Conservation (phyloP, 306 rosid species). For the Carpinus viminea region DNA sequence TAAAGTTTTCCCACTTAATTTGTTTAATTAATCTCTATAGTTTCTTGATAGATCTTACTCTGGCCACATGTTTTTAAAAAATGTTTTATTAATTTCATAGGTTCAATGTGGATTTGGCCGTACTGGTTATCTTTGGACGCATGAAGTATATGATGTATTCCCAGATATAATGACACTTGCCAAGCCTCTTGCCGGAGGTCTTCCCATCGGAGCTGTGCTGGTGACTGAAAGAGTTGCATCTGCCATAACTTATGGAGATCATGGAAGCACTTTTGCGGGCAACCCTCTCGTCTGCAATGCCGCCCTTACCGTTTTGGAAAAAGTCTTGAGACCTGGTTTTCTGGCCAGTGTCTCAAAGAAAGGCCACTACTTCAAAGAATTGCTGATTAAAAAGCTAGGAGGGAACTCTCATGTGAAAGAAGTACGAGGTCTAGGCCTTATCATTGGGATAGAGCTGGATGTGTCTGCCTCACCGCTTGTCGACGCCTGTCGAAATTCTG, state of each 20-base stretch:
- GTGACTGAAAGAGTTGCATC: conserved; percentile 79
- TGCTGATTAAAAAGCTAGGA: conserved; percentile 65
- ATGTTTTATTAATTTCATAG: too few species aligned
- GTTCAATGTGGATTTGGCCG: conserved; percentile 91
- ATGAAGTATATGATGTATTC: conserved; percentile 66
- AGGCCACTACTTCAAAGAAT: conserved; percentile 62
- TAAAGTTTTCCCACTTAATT: too few species aligned
- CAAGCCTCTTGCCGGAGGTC: conserved; percentile 96
- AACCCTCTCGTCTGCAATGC: conserved; percentile 72
- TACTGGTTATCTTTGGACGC: conserved; percentile 82
- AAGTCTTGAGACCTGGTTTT: conserved; percentile 62
- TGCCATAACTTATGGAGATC: conserved; percentile 70
- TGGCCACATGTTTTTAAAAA: neutral
- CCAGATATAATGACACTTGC: conserved; percentile 97
- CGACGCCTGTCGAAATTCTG: conserved; percentile 69
- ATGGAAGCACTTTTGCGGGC: conserved; percentile 93
- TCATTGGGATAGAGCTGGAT: conserved; percentile 76
- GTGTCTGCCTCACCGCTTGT: conserved; percentile 62
- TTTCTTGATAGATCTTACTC: neutral
- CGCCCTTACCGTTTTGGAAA: conserved; percentile 71
- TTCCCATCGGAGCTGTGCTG: conserved; percentile 81
- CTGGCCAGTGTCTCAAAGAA: conserved; percentile 64
- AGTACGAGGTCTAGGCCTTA: conserved; percentile 74
- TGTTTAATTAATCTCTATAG: neutral
- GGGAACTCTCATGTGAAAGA: conserved; percentile 68